Base-by-base conservation (phyloP, 1,284 basidiomycete species). In the Trichosporon sp. region DNA sequence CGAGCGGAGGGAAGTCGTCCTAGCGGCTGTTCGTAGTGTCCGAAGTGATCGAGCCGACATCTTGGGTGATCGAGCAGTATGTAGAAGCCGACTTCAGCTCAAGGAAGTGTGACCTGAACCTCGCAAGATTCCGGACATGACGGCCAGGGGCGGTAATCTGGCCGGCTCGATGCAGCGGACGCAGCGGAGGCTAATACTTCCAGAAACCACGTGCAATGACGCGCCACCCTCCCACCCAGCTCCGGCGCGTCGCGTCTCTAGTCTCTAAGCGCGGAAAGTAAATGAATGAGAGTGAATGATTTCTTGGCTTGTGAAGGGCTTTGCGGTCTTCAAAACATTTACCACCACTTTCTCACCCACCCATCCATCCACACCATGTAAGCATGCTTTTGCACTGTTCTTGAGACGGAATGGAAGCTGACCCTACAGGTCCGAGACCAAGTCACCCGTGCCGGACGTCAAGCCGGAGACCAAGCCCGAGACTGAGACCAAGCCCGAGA, bases 391-490 rank as follows among this genome's bases (percentile, higher is more conserved):
- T 44, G 40, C 2, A 21, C 3, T 14, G 40, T 6, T 36, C 11
- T 7, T 44, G 19, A 7, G 9, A 21, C 9, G 2, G n/a, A n/a
- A n/a, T n/a, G n/a, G n/a, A n/a, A 29, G 49, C 49, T 29, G 46
- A 52, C 46, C 14, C 21, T 2, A 13, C 49, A 54, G 49, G 49
- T 54, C 49, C 5, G 27, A 44, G 23, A 56, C 25, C 27, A 52
- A 31, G 33, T 37, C 23, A 13, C 61, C 61, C 31, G 31, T 40
- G 0, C 32, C 44, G 10, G 58, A 59, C 8, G 10, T 16, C 33
- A 57, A 34, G 29, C n/a, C 4, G 19, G 64, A 59, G 3, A 62
- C 65, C 33, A 58, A 44, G 52, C 34, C 62, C 33, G 70, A 69
- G 2, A 63, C n/a, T n/a, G n/a, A n/a, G n/a, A n/a, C n/a, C n/a